A percentile compares a stretch with the other conserved stretches of the same genome.
Conservation (phyloP, 257 asterid genomes). For the Solanum virginianum region DNA sequence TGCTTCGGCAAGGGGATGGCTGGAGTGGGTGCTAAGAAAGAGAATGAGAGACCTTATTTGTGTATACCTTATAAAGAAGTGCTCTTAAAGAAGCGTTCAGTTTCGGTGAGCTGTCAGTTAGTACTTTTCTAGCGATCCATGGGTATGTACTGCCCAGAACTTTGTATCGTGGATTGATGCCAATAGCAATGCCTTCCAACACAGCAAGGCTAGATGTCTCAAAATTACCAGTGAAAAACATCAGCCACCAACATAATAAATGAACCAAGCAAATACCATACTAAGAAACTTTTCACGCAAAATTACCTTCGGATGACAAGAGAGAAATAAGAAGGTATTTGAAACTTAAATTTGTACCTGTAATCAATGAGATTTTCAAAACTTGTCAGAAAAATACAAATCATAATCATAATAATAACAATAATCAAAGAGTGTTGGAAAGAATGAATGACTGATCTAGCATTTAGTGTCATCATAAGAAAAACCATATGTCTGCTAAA, state of each 20-base stretch:
- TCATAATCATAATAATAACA: background rate
- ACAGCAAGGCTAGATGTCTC: conserved; percentile 72
- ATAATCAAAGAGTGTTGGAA: background rate
- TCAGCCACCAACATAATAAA: conserved; percentile 7
- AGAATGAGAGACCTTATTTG: background rate
- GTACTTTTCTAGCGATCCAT: conserved; percentile 95
- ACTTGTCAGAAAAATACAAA: background rate
- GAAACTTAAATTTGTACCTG: conserved; percentile 96
- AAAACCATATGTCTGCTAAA: background rate
- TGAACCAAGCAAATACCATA: background rate
- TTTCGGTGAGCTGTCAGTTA: conserved; percentile 78
- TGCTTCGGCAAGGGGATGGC: background rate
- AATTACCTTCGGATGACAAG: conserved; percentile 85
- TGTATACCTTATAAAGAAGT: conserved; percentile 73
- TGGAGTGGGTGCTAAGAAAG: background rate
- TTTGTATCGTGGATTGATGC: conserved; percentile 69
- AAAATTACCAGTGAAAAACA: conserved; percentile 4
- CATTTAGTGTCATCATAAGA: background rate
- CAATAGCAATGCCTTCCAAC: conserved; percentile 87
- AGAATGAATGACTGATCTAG: background rate
- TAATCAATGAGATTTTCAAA: conserved; percentile 4
- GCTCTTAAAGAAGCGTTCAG: conserved; percentile 62
- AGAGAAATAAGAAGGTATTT: conserved; percentile 87
- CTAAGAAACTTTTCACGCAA: background rate
- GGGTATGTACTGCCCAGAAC: conserved; percentile 97